Evolutionary conservation across 2,329 filamentous ascomycete species (phyloP), one percentile per base, ranked within the genome.

Genomic region (Diatrype stigma): DNA sequence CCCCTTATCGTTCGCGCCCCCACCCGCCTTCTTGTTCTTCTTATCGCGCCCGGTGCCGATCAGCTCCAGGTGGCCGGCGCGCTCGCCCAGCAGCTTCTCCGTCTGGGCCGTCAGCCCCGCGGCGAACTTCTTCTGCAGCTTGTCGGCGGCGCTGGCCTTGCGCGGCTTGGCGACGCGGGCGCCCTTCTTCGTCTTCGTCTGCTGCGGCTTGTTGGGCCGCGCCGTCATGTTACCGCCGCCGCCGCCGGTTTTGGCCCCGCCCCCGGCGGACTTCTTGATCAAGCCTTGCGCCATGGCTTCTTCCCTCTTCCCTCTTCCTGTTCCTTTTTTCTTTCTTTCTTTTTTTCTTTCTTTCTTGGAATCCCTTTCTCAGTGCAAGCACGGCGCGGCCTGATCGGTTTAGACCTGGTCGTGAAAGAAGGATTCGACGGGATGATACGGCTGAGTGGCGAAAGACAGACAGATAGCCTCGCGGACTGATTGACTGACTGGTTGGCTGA

Each of bases 1-100:
- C 45, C 45, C 50, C 23, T 52, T 53, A 47, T 42, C 67, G 42
- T 62, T 65, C 6, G 60, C 65, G 65, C 77, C 56, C 40, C 19
- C 46, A 7, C 51, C 58, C 52, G 60, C 55, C 44, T 51, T 47
- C 50, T 54, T 53, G 2, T 45, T 53, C 54, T 59, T 81, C 66
- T 80, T 78, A 10, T 76, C 61, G 21, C 60, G 57, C 4, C 64
- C 75, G 67, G 78, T 75, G 30, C 78, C 80, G 54, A 84, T 80
- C 56, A 84, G 63, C 70, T 84, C 81, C 22, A 84, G 66, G 52
- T 84, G 81, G 0, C 81, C 80, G 5, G 78, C 81, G 8, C 80
- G 70, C 70, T 83, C 78, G 53, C 80, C 80, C 38, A 84, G 72
- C 62, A 84, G 70, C 55, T 73, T 71, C 71, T 84, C 81, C 30